These are phyloP conservation scores for Grigorovia jiainica DNA, from an alignment of 805 yeast genomes.

Conservation along the genomic window DNA sequence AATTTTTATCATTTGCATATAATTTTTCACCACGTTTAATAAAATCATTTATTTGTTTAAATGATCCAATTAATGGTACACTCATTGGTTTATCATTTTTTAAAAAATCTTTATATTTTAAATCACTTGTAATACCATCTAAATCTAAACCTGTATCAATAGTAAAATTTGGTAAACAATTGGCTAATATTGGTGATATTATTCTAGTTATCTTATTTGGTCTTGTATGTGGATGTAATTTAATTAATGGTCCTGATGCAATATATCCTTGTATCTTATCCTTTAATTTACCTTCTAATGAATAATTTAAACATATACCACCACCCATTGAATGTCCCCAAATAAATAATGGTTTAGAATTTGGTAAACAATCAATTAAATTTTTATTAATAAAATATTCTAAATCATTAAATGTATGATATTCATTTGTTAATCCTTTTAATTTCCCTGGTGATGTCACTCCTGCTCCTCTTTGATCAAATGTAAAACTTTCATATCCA, in stretches of 20 bases:
- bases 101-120: conserved; percentile 38
- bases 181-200: conserved; percentile 34
- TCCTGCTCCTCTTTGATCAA: conserved; percentile 73
- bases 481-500: conserved; percentile 61
- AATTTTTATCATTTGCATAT: conserved; percentile 29
- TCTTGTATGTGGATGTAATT: conserved; percentile 46
- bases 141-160: conserved; percentile 46
- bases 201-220: conserved; percentile 40
- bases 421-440: conserved; percentile 50
- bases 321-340: conserved; percentile 82
- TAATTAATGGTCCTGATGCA: conserved; percentile 51
- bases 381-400: conserved; percentile 36
- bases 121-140: conserved; percentile 47
- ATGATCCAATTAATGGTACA: conserved; percentile 43
- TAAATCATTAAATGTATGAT: conserved; percentile 47
- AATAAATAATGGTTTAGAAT: conserved; percentile 33
- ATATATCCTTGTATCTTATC: conserved; percentile 39
- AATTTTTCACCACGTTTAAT: conserved; percentile 50
- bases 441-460: conserved; percentile 45
- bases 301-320: conserved; percentile 56
- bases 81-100: conserved; percentile 31
- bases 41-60: conserved; percentile 51
- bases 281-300: conserved; percentile 42
- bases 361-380: conserved; percentile 14
- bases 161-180: conserved; percentile 38